A percentile compares a stretch with the other conserved stretches of the same genome.
Evolutionary conservation across 192 early-diverging fungal genomes (phyloP).

Genomic region (Haplosporangium gracile): DNA sequence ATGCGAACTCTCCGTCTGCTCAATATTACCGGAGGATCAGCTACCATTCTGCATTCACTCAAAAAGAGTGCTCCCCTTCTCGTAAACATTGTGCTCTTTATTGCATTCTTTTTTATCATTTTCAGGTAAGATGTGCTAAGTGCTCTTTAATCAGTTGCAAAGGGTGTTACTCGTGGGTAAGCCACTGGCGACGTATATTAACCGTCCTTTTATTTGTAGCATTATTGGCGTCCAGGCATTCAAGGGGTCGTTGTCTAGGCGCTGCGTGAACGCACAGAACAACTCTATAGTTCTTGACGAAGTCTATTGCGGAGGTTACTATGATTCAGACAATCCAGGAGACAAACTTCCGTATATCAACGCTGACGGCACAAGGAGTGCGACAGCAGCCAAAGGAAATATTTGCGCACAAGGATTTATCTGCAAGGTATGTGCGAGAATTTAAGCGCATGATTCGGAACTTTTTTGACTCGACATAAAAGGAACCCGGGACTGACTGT

Average conservation of each 20-base stretch:
- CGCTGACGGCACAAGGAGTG: neutral
- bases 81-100: slow-evolving; percentile 67
- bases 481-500: neutral
- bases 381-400: slow-evolving; percentile 62
- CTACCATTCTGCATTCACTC: slow-evolving; percentile 67
- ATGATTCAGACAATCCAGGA: neutral
- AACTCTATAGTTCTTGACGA: slow-evolving; percentile 6
- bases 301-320: slow-evolving; percentile 56
- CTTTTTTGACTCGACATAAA: no score
- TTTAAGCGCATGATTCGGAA: neutral
- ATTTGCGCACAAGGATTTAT: slow-evolving; percentile 61
- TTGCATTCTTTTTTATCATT: slow-evolving; percentile 71
- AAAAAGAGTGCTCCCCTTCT: slow-evolving; percentile 70
- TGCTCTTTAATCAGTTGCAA: neutral
- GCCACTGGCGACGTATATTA: neutral
- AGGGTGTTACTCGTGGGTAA: neutral
- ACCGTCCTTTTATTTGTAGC: slow-evolving; percentile 37
- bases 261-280: slow-evolving; percentile 57
- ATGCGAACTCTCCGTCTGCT: slow-evolving; percentile 66
- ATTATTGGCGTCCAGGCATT: slow-evolving; percentile 73
- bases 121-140: slow-evolving; percentile 56
- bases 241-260: slow-evolving; percentile 67
- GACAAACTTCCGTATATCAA: slow-evolving; percentile 15
- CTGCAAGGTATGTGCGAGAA: slow-evolving; percentile 55
- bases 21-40: slow-evolving; percentile 66